These are phyloP conservation scores for Ogataea henricii DNA, from an alignment of 805 yeast species.

Conservation along the genomic window DNA sequence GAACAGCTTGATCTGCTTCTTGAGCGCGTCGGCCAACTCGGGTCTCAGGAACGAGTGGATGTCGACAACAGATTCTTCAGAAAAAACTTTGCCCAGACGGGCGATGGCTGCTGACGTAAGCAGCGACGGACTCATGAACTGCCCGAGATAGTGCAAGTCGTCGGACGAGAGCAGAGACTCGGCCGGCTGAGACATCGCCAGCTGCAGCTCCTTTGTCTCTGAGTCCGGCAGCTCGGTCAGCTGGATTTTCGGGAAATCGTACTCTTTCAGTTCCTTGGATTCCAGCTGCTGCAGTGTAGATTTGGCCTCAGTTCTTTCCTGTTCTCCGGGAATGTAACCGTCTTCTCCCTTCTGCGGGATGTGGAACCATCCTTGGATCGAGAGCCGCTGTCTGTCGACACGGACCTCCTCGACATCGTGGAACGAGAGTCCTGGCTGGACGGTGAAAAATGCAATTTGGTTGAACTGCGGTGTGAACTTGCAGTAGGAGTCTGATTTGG, in stretches of 20 bases:
- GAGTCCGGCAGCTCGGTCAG: constrained; percentile 28
- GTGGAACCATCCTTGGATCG: constrained; percentile 99
- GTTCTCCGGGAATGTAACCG: constrained; percentile 82
- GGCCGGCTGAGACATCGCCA: constrained; percentile 29
- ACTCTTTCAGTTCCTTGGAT: constrained; percentile 72
- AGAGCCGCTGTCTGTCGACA: constrained; percentile 85
- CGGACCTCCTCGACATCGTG: constrained; percentile 98
- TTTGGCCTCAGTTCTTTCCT: constrained; percentile 70
- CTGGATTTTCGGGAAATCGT: constrained; percentile 73
- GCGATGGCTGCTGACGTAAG: constrained; percentile 41
- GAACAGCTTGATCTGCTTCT: constrained; percentile 48
- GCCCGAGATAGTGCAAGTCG: constrained; percentile 52
- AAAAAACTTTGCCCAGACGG: constrained; percentile 52
- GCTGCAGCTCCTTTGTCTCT: constrained; percentile 33
- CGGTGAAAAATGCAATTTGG: constrained; percentile 93
- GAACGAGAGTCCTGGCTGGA: constrained; percentile 94
- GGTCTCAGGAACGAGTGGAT: constrained; percentile 62
- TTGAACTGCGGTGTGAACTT: constrained; percentile 90
- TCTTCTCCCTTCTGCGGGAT: constrained; percentile 92
- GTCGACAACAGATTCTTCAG: constrained; percentile 69
- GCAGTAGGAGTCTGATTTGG: constrained; percentile 69
- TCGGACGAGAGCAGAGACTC: constrained; percentile 9
- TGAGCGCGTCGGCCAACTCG: constrained; percentile 50
- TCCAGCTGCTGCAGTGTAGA: constrained; percentile 81
- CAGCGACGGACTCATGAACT: constrained; percentile 59